Evolutionary conservation across 495 filamentous ascomycete genomes (phyloP), one percentile per base, ranked within the genome.

Genomic region (Delitschia confertaspora): DNA sequence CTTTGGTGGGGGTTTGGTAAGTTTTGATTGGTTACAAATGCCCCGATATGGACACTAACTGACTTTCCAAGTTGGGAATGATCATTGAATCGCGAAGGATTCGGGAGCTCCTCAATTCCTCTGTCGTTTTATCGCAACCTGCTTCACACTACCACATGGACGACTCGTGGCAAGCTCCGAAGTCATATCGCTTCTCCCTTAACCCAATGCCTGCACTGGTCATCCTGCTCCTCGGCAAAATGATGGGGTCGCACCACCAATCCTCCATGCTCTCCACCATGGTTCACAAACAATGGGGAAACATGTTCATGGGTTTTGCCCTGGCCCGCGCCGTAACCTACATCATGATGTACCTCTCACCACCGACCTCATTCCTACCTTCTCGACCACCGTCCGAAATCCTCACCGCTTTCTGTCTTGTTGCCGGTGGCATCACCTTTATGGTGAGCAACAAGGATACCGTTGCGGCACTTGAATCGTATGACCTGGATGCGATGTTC

Each of bases 201-300:
- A 98, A 96, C 63, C 91, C 89, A 0, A 74, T 98, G 51, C 91
- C 91, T 0, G 85, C 78, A 4, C 70, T 96, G 8, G 73, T 94
- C 24, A 86, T 95, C 45, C 64, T 94, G 29, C 70, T 95, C 2
- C 66, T 95, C 1, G 91, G 91, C 24, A 71, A 87, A 58, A 88
- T 94, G 85, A 98, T 98, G 88, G 80, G 81, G 52, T 82, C 81
- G 11, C 91, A 98, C 62, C 85, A 88, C 46, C 91, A 98, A 60
- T 57, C 66, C 7, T 86, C 78, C 38, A 83, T 84, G 80, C 68
- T 87, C 14, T 89, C 86, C 11, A 85, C 81, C 46, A 94, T 88
- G 85, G 73, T 98, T 33, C 91, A 98, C 67, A 81, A 82, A 63
- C 84, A 94, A 60, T 96, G 89, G 91, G 91, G 89, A 32, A 79